Evolutionary conservation across 2,329 filamentous ascomycete genomes (phyloP).

Genomic region (Alternaria burnsii): DNA sequence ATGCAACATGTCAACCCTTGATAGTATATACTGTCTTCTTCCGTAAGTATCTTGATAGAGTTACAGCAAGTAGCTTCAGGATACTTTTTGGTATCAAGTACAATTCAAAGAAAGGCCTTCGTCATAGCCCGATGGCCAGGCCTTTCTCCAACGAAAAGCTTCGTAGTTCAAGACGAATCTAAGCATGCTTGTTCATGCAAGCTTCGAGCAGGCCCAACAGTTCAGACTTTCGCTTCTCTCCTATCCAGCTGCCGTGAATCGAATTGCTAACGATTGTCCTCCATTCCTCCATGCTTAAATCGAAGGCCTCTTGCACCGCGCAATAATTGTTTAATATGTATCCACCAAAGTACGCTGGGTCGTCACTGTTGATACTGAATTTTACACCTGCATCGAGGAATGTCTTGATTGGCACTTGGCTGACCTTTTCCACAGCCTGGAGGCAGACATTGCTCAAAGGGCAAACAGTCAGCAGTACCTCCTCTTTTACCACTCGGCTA

Average conservation of each 20-base stretch:
- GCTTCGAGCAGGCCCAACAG: conserved; percentile 53
- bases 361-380: conserved; percentile 73
- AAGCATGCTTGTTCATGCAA: conserved; percentile 23
- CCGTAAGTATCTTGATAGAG: background rate
- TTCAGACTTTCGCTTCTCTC: conserved; percentile 67
- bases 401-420: conserved; percentile 64
- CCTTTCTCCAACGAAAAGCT: background rate
- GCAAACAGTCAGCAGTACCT: conserved; percentile 73
- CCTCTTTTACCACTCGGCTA: conserved; percentile 63
- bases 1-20: background rate
- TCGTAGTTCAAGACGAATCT: background rate
- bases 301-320: conserved; percentile 76
- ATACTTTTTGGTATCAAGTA: background rate
- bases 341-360: conserved; percentile 66
- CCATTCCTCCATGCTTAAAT: conserved; percentile 72
- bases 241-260: conserved; percentile 76
- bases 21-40: background rate
- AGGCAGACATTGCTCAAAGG: conserved; percentile 78
- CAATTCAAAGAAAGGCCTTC: background rate
- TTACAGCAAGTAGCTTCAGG: background rate
- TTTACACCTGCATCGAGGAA: conserved; percentile 70
- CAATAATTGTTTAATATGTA: conserved; percentile 80
- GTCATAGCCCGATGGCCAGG: background rate
- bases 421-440: conserved; percentile 56
- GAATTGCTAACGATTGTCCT: conserved; percentile 66